These are phyloP conservation scores for Calonectria leucothoes DNA, from an alignment of 2,329 filamentous ascomycete species.

Conservation along the genomic window DNA sequence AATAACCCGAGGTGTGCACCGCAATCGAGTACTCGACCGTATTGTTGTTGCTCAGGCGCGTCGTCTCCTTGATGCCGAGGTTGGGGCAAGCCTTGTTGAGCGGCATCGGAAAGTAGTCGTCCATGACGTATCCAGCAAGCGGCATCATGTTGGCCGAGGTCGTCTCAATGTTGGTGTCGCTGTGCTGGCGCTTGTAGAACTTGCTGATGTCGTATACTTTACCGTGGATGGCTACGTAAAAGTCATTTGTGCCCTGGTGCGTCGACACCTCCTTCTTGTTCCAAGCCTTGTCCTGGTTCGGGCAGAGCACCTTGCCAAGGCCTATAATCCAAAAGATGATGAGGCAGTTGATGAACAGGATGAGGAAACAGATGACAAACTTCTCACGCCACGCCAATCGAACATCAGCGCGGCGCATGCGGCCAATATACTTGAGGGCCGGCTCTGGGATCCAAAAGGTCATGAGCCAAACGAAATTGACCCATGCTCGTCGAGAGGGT, in stretches of 20 bases:
- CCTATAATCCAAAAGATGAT: slow-evolving; percentile 93
- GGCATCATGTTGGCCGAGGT: slow-evolving; percentile 75
- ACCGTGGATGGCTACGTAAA: slow-evolving; percentile 88
- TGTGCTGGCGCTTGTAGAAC: slow-evolving; percentile 88
- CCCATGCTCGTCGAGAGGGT: slow-evolving; percentile 78
- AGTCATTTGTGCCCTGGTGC: slow-evolving; percentile 81
- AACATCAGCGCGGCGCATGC: slow-evolving; percentile 97
- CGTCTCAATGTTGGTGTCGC: slow-evolving; percentile 74
- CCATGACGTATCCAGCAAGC: slow-evolving; percentile 82
- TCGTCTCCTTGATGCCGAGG: slow-evolving; percentile 71
- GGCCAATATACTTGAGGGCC: slow-evolving; percentile 79
- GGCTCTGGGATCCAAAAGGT: slow-evolving; percentile 97
- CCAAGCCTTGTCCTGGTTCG: slow-evolving; percentile 93
- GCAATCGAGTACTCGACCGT: slow-evolving; percentile 68
- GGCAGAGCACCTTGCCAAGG: slow-evolving; percentile 88
- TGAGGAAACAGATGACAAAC: slow-evolving; percentile 82
- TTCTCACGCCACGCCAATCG: slow-evolving; percentile 99
- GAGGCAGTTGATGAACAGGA: slow-evolving; percentile 81
- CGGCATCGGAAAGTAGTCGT: slow-evolving; percentile 85
- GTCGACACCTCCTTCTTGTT: slow-evolving; percentile 73
- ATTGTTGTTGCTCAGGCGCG: slow-evolving; percentile 72
- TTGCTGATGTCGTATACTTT: slow-evolving; percentile 91
- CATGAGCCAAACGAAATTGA: slow-evolving; percentile 82
- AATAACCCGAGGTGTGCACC: slow-evolving; percentile 77
- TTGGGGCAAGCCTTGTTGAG: slow-evolving; percentile 79